phyloP scores from a whole-genome alignment of 2,329 filamentous ascomycete genomes.

The Epichloe hybrida region DNA sequence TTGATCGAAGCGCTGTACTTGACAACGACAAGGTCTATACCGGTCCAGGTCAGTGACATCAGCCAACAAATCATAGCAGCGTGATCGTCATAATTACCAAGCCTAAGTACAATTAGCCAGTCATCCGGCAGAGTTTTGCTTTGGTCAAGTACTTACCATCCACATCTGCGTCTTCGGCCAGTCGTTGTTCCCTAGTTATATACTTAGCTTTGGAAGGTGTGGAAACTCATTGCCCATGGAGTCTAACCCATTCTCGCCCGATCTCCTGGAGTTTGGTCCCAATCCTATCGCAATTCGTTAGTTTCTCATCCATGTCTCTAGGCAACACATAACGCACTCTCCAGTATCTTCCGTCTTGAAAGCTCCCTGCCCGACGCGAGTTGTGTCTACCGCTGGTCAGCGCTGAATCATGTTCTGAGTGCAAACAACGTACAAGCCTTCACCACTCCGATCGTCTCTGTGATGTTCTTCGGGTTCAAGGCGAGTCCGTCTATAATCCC shows the following conservation, averaged over 20 bases:
- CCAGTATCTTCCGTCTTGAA: conserved; percentile 9
- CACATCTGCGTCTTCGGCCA: conserved; percentile 45
- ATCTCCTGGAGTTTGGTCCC: conserved; percentile 34
- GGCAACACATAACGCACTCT: conserved; percentile 8
- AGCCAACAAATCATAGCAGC: too few species aligned
- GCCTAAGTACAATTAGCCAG: conserved; percentile 13
- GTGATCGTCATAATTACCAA: conserved; percentile 9
- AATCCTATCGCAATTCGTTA: conserved; percentile 13
- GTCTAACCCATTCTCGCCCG: conserved; percentile 24
- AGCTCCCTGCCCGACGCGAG: conserved; percentile 7
- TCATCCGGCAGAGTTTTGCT: neutral
- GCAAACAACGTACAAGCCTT: neutral
- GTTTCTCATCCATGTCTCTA: conserved; percentile 2
- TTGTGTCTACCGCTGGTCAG: conserved; percentile 1
- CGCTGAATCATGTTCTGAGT: too few species aligned
- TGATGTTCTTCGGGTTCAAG: conserved; percentile 40
- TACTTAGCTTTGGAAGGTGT: too few species aligned
- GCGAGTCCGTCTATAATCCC: conserved; percentile 14
- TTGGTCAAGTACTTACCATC: conserved; percentile 25
- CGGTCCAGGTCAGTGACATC: conserved; percentile 1
- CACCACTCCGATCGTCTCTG: conserved; percentile 8
- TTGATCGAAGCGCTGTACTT: conserved; percentile 48
- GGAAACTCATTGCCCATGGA: too few species aligned
- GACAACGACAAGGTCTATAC: conserved; percentile 48
- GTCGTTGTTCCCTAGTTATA: conserved; percentile 29